These are phyloP conservation scores for Pythium monospermum DNA, from an alignment of 352 stramenopile genomes.

Conservation along the genomic window DNA sequence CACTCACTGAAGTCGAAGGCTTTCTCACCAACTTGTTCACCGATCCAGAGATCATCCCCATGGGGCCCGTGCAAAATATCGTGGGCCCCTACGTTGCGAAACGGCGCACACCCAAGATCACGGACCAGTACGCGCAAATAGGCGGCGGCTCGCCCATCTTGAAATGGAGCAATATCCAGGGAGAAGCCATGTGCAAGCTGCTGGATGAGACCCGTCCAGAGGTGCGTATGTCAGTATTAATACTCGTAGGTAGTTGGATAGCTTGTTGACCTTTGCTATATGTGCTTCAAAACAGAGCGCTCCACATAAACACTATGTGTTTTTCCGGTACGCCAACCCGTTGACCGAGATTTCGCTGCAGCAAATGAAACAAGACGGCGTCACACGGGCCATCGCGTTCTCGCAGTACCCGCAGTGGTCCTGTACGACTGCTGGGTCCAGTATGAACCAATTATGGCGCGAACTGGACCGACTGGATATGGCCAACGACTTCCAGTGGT, in stretches of 20 bases:
- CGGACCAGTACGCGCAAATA: slow-evolving; percentile 95
- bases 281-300: slow-evolving; percentile 33
- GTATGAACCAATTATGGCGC: slow-evolving; percentile 89
- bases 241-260: too few relatives aligned
- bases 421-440: slow-evolving; percentile 96
- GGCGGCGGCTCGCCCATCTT: slow-evolving; percentile 97
- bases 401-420: slow-evolving; percentile 99
- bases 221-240: slow-evolving; percentile 27
- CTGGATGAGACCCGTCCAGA: slow-evolving; percentile 86
- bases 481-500: slow-evolving; percentile 78
- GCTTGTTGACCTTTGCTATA: slow-evolving; percentile 1
- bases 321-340: slow-evolving; percentile 98
- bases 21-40: slow-evolving; percentile 99
- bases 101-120: slow-evolving; percentile 92
- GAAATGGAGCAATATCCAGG: slow-evolving; percentile 96
- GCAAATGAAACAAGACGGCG: slow-evolving; percentile 92
- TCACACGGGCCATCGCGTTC: slow-evolving; percentile 96
- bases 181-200: slow-evolving; percentile 85
- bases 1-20: slow-evolving; percentile 91
- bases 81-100: slow-evolving; percentile 78
- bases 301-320: slow-evolving; percentile 95
- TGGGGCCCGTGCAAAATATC: slow-evolving; percentile 86
- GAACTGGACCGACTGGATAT: slow-evolving; percentile 86
- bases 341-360: slow-evolving; percentile 95
- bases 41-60: slow-evolving; percentile 98